phyloP scores from a whole-genome alignment of 2,329 filamentous ascomycete genomes.

The Myriosclerotinia curreyana region DNA sequence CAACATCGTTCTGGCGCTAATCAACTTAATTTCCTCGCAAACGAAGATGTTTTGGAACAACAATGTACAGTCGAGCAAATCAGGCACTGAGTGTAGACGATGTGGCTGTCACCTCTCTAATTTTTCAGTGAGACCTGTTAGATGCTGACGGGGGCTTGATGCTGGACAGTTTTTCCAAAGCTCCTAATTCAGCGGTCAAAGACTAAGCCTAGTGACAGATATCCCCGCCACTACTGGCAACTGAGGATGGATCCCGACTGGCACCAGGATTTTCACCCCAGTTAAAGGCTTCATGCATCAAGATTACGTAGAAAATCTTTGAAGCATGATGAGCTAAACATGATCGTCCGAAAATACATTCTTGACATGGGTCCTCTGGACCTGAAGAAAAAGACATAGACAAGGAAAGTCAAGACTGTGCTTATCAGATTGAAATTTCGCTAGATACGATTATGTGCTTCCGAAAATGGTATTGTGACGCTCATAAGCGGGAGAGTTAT shows the following conservation, averaged over 20 bases:
- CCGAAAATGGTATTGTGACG: neutral
- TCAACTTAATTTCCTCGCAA: constrained; percentile 5
- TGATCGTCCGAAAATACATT: constrained; percentile 9
- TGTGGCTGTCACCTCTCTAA: neutral
- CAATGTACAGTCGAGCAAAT: constrained; percentile 6
- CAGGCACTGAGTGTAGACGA: neutral
- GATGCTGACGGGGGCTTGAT: constrained; percentile 9
- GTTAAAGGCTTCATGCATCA: constrained; percentile 3
- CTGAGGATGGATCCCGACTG: constrained; percentile 3
- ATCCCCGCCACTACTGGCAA: constrained; percentile 8
- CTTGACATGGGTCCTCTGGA: neutral
- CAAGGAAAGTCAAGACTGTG: constrained; percentile 4
- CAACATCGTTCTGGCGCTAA: neutral
- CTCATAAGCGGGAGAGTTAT: neutral
- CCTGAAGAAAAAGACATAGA: neutral
- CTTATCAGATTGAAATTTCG: constrained; percentile 10
- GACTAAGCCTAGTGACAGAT: neutral
- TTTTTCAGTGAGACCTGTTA: neutral
- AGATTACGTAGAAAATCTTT: constrained; percentile 12
- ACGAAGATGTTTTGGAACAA: constrained; percentile 8
- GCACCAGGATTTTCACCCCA: neutral
- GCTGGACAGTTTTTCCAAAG: neutral
- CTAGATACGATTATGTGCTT: constrained; percentile 2
- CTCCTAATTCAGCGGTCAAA: constrained; percentile 11
- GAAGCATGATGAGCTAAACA: neutral